Conservation (phyloP, 441 rosid genomes). For the Gossypium schwendimanii region DNA sequence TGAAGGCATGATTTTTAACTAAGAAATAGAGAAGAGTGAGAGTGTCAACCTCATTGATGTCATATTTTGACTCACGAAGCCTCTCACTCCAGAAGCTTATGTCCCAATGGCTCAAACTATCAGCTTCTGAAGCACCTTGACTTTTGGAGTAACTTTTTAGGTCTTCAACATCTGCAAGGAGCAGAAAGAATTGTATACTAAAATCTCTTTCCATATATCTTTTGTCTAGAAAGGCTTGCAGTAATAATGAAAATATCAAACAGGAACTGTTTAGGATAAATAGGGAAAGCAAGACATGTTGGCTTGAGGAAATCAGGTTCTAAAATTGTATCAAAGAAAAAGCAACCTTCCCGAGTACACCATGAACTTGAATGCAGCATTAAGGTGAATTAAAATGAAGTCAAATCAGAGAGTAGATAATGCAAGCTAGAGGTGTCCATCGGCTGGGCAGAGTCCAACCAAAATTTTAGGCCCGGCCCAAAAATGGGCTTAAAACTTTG, state of each 20-base stretch:
- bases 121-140: constrained; percentile 66
- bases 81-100: constrained; percentile 84
- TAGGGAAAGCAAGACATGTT: not conserved
- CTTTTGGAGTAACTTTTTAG: constrained; percentile 59
- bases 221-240: not conserved
- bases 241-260: not conserved
- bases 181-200: not conserved
- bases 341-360: not conserved
- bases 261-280: not conserved
- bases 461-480: no score
- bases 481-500: no score
- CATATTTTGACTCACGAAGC: constrained; percentile 83
- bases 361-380: constrained; percentile 1
- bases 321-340: not conserved
- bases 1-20: not conserved
- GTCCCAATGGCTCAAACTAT: constrained; percentile 76
- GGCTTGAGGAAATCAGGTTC: not conserved
- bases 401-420: not conserved
- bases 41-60: constrained; percentile 69
- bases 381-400: not conserved
- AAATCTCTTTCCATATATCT: not conserved
- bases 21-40: not conserved
- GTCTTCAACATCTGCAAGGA: constrained; percentile 66
- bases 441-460: no score
- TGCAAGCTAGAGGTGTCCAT: not conserved